Evolutionary conservation across 2,329 filamentous ascomycete species (phyloP), one percentile per base, ranked within the genome.

Genomic region (Xylariales sp.): DNA sequence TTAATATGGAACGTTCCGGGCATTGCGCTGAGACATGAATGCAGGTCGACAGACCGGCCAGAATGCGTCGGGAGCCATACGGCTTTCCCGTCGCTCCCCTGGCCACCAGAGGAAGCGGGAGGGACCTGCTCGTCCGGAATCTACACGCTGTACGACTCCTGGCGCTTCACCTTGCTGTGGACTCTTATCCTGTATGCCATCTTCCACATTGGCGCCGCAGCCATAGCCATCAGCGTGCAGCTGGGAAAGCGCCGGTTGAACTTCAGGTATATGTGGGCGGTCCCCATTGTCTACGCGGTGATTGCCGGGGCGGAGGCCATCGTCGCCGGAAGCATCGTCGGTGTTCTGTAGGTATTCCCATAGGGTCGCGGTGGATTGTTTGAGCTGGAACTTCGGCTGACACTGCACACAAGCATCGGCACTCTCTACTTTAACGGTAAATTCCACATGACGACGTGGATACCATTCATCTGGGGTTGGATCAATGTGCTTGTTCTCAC

Each of bases 381-480:
- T n/a, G n/a, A n/a, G n/a, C n/a, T n/a, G n/a, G n/a, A 17, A 6
- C 13, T 25, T 23, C 12, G 1, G 5, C 17, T 29, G 16, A 3
- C 5, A 10, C 25, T n/a, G 5, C 16, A 12, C 24, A 40, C 28
- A 45, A 90, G 86, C 33, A 67, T 94, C 15, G 88, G 86, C 11
- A 86, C 83, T 7, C 78, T 91, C 24, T 95, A 95, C 56, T 77
- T 81, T 50, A 77, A 84, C 3, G 90, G 88, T 29, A 88, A 84
- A 61, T 95, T 91, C 57, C 74, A 81, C 52, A 93, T 95, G 88
- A 91, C 88, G 31, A 95, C 90, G 0, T 95, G 89, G 89, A 86
- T 95, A 36, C 90, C 90, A 0, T 85, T 93, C 54, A 76, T 90
- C 16, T 95, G 90, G 90, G 87, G 81, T 1, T 74, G 87, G 55